A percentile compares a stretch with the other conserved stretches of the same genome.
Evolutionary conservation across 345 rosid species (phyloP).

Genomic region (Carallia brachiata): DNA sequence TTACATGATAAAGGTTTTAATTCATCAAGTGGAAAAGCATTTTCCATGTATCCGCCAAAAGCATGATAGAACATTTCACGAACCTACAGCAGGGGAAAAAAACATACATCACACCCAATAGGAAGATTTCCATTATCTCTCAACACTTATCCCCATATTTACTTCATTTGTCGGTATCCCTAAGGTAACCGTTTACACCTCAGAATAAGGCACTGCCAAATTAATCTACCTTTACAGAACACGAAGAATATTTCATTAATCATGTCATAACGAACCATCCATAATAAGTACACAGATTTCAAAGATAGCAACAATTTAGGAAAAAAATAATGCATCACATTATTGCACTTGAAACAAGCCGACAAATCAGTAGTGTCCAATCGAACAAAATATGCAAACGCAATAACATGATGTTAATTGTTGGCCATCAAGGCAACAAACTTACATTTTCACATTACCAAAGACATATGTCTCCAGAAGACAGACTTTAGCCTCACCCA

Average conservation of each 20-base stretch:
- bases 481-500: background rate
- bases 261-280: background rate
- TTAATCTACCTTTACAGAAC: background rate
- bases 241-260: background rate
- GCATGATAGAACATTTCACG: constrained; percentile 98
- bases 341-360: background rate
- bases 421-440: no score
- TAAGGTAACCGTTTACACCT: no score
- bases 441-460: background rate
- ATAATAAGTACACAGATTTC: background rate
- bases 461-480: background rate
- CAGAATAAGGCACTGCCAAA: no score
- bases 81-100: constrained; percentile 45
- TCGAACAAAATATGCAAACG: background rate
- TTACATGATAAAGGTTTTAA: constrained; percentile 79
- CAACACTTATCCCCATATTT: background rate
- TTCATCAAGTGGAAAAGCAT: constrained; percentile 96
- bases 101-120: background rate
- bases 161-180: background rate
- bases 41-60: constrained; percentile 90
- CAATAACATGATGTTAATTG: no score
- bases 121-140: background rate
- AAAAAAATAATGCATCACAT: background rate
- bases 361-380: background rate
- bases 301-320: background rate